phyloP scores from a whole-genome alignment of 2,329 filamentous ascomycete species.

The Didymella pinodella region DNA sequence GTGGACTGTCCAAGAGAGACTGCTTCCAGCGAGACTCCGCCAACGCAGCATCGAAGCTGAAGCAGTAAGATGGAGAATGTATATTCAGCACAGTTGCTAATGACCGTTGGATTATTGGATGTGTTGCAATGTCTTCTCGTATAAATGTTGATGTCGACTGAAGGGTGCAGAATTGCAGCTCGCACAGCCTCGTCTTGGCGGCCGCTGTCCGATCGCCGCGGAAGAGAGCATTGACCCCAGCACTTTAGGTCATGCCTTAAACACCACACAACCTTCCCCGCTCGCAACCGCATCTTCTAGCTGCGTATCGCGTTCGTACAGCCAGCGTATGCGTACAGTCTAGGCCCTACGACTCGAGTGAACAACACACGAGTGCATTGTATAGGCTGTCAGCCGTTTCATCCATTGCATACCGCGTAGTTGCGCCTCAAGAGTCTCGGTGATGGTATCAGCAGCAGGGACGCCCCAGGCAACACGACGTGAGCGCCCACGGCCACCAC shows the following conservation, averaged over 20 bases:
- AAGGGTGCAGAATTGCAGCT: neutral
- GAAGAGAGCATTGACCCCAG: constrained; percentile 19
- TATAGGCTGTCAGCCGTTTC: neutral
- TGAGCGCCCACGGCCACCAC: constrained; percentile 48
- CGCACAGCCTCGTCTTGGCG: constrained; percentile 15
- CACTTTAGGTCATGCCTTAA: constrained; percentile 3
- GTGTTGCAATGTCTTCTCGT: neutral
- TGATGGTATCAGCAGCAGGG: constrained; percentile 43
- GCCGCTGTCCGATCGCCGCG: constrained; percentile 13
- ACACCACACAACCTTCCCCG: constrained; percentile 11
- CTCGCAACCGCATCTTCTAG: neutral
- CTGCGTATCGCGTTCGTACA: neutral
- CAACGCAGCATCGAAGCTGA: too few relatives aligned
- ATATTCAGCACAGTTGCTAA: too few relatives aligned
- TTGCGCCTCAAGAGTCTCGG: constrained; percentile 5
- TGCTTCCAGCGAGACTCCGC: too few relatives aligned
- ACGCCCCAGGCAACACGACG: constrained; percentile 33
- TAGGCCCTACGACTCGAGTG: neutral
- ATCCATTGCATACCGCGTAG: constrained; percentile 6
- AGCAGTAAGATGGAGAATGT: too few relatives aligned
- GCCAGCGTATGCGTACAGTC: neutral
- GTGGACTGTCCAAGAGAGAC: too few relatives aligned
- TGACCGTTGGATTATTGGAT: too few relatives aligned
- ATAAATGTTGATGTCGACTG: neutral
- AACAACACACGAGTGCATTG: neutral